A percentile compares a stretch with the other conserved stretches of the same genome.
Conservation (phyloP, 176 grass and related monocot genomes). For the Carex parvula region DNA sequence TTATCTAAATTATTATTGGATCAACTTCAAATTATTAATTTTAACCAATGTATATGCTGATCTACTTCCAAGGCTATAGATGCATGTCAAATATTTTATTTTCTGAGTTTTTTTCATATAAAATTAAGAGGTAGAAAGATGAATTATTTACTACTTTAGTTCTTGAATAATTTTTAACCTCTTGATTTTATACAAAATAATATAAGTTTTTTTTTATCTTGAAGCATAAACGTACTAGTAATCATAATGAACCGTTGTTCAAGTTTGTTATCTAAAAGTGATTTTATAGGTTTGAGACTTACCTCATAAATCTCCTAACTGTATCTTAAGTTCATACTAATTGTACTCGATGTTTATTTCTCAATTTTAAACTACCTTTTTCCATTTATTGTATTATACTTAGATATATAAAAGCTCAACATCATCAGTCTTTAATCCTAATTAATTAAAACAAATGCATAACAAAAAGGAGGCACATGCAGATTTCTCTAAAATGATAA, state of each 20-base stretch:
- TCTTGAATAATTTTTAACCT: neutral
- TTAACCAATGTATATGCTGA: neutral
- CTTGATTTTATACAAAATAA: neutral
- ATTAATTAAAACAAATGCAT: neutral
- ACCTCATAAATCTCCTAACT: neutral
- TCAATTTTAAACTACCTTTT: neutral
- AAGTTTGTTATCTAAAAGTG: neutral
- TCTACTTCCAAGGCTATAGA: neutral
- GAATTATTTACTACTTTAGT: neutral
- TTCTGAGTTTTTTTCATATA: neutral
- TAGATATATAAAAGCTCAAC: neutral
- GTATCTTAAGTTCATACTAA: neutral
- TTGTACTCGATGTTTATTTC: neutral
- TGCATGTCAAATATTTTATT: neutral
- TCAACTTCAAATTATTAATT: neutral
- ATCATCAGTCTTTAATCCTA: neutral
- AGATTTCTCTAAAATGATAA: neutral
- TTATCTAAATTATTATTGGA: neutral
- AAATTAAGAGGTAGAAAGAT: neutral
- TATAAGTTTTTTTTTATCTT: neutral
- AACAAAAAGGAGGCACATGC: neutral
- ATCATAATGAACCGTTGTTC: neutral
- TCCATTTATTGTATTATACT: neutral
- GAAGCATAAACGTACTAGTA: neutral
- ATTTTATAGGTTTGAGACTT: neutral